Conservation (phyloP, 2,329 filamentous ascomycete genomes). For the Cladophialophora yegresii region DNA sequence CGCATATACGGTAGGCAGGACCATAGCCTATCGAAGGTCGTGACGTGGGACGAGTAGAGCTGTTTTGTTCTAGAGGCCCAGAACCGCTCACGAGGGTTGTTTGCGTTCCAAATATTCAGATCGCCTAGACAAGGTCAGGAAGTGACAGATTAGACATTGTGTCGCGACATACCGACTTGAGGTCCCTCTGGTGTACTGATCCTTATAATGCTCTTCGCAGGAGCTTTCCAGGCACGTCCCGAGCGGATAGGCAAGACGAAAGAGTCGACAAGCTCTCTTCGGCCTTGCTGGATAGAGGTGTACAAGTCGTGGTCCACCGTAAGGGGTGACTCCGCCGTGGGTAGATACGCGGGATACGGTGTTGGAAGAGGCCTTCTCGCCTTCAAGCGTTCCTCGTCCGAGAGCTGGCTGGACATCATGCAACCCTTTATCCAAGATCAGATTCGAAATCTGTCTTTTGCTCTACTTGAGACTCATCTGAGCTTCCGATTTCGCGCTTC, state of each 20-base stretch:
- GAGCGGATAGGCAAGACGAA: constrained; percentile 72
- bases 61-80: constrained; percentile 80
- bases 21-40: constrained; percentile 73
- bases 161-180: constrained; percentile 58
- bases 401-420: constrained; percentile 2
- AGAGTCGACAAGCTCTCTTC: constrained; percentile 40
- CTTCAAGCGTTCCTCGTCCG: constrained; percentile 27
- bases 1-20: constrained; percentile 74
- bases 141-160: background rate
- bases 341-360: constrained; percentile 38
- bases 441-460: background rate
- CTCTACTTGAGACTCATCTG: background rate
- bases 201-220: constrained; percentile 67
- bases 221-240: constrained; percentile 71
- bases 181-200: constrained; percentile 75
- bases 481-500: background rate
- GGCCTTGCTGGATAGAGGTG: constrained; percentile 32
- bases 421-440: background rate
- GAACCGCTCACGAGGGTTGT: constrained; percentile 77
- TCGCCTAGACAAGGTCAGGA: constrained; percentile 55
- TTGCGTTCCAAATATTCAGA: constrained; percentile 76
- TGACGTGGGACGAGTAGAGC: constrained; percentile 74
- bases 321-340: constrained; percentile 34
- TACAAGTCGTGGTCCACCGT: constrained; percentile 35
- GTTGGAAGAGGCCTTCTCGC: constrained; percentile 30